Conservation (phyloP, 768 basidiomycete genomes). For the Amylocystis lapponica region DNA sequence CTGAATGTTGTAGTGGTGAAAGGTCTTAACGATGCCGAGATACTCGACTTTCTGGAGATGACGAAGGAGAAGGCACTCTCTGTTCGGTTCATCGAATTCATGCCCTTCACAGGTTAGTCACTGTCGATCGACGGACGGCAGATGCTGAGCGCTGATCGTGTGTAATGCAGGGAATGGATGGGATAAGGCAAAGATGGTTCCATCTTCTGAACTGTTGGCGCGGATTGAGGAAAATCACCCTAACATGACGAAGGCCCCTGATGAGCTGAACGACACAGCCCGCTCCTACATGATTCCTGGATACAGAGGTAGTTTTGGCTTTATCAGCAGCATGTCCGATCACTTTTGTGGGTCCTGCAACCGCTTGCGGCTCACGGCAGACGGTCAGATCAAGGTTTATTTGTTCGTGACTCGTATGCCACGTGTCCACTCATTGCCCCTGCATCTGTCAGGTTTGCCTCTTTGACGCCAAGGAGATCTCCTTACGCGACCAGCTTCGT, state of each 20-base stretch:
- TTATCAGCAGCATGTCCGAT: conserved; percentile 92
- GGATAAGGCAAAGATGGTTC: conserved; percentile 77
- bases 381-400: conserved; percentile 80
- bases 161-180: conserved; percentile 68
- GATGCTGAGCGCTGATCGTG: too few species aligned
- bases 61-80: conserved; percentile 58
- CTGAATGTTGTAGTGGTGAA: conserved; percentile 82
- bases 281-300: conserved; percentile 73
- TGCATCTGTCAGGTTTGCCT: conserved; percentile 56
- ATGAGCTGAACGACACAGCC: conserved; percentile 75
- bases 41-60: conserved; percentile 73
- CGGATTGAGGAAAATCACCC: conserved; percentile 45
- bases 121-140: too few species aligned
- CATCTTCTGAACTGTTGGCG: conserved; percentile 59
- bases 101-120: conserved; percentile 78
- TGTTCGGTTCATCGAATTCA: conserved; percentile 88
- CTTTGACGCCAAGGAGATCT: conserved; percentile 81
- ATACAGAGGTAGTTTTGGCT: conserved; percentile 67
- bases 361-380: conserved; percentile 79
- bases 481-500: conserved; percentile 71
- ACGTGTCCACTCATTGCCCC: background rate
- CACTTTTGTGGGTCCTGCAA: conserved; percentile 88
- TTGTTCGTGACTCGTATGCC: background rate
- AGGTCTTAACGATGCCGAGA: conserved; percentile 76
- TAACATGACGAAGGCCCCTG: conserved; percentile 47